phyloP scores from a whole-genome alignment of 805 yeast species.

The Candida hispaniensis region DNA sequence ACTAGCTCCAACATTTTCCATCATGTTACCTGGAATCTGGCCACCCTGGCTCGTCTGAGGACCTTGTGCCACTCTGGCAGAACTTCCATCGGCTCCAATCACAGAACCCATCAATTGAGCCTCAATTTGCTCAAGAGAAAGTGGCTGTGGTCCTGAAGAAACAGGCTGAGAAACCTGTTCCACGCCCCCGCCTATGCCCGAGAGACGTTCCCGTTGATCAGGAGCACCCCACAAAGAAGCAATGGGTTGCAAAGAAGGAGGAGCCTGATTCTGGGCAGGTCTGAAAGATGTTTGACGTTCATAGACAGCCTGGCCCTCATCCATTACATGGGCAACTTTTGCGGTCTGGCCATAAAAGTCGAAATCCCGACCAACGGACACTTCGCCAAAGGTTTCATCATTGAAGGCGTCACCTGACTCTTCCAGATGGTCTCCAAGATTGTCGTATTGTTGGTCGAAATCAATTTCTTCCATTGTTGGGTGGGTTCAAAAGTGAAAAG shows the following conservation, averaged over 20 bases:
- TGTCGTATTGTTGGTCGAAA: conserved; percentile 77
- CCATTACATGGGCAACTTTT: conserved; percentile 23
- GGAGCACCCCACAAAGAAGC: conserved; percentile 55
- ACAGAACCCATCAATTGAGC: conserved; percentile 57
- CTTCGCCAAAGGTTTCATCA: conserved; percentile 55
- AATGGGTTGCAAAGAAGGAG: conserved; percentile 47
- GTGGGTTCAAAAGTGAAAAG: no score
- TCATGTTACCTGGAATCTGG: conserved; percentile 22
- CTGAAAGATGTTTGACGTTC: conserved; percentile 31
- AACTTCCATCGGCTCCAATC: no score
- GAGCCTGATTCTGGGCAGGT: conserved; percentile 27
- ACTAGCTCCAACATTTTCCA: conserved; percentile 28
- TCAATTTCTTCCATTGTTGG: conserved; percentile 36
- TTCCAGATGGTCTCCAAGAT: conserved; percentile 52
- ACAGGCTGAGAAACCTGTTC: background rate
- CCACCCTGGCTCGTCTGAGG: conserved; percentile 21
- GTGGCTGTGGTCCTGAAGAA: conserved; percentile 28
- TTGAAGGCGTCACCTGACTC: conserved; percentile 72
- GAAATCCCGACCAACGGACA: conserved; percentile 49
- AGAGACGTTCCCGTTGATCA: conserved; percentile 23
- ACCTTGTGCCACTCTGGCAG: conserved; percentile 29
- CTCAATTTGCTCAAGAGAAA: conserved; percentile 77
- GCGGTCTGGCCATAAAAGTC: conserved; percentile 43
- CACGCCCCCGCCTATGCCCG: no score
- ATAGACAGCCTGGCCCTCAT: conserved; percentile 25